Base-by-base conservation (phyloP, 139 green algal genomes). In the Ettlia oleoabundans region DNA sequence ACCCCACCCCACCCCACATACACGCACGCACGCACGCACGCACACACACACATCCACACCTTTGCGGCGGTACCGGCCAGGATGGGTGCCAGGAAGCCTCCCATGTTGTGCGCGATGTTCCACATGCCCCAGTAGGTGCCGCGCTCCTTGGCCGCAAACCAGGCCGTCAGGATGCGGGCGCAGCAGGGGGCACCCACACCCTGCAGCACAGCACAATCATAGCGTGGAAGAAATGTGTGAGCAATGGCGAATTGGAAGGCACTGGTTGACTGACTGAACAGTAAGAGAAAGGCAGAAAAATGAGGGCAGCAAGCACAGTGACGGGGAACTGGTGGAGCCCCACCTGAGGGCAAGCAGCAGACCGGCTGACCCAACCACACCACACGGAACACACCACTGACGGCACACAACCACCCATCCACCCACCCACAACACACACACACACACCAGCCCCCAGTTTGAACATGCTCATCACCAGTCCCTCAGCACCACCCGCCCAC, bases 71-170 rank as follows among this genome's bases (percentile, higher is more conserved):
- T 95, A n/a, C 96, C 96, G 6, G 95, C 96, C 33, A 99, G 79
- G 40, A 99, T 91, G 41, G 96, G 96, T 19, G 96, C 96, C 24
- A 89, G 78, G 83, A 99, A 99, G 58, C 96, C 96, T 19, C 96
- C 96, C 66, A 99, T 85, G 88, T 99, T 99, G 90, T 99, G 95
- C 28, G 93, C 93, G 85, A 98, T 97, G 84, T 97, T 98, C 95
- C 94, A 97, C 89, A 97, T 94, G 78, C 91, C 73, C 95, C 95
- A 98, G 86, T 96, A 98, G 26, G 95, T 98, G 43, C 89, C 85
- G 32, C 88, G 80, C 85, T 92, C 89, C 67, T 92, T 93, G 58
- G 89, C 88, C 26, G 96, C 92, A 86, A 97, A 99, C 96, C 96
- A 99, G 42, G 91, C 94, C n/a, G 96, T 99, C 72, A 99, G 86